Percentiles rank a stretch among this genome's conserved stretches.
Evolutionary conservation across 169 alveolate genomes (phyloP).

Genomic region (Plasmodium coatneyi): DNA sequence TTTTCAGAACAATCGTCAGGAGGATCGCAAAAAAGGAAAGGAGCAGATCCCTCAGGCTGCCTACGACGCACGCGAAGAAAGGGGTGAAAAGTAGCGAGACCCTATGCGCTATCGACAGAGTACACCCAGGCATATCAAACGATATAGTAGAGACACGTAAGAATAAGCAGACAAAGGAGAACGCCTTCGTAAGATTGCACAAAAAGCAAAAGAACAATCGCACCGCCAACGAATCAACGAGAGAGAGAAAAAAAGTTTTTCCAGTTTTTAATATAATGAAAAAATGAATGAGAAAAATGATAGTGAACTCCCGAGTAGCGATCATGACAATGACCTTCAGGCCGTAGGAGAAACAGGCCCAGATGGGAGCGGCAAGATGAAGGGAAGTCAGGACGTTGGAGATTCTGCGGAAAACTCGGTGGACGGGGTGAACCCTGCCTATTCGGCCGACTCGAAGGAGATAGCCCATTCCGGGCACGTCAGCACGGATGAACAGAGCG

Average conservation of each 20-base stretch:
- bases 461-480: background rate
- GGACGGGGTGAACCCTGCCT: background rate
- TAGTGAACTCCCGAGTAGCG: slow-evolving; percentile 4
- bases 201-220: background rate
- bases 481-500: background rate
- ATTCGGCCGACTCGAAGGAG: background rate
- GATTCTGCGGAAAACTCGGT: background rate
- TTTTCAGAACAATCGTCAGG: background rate
- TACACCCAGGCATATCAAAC: background rate
- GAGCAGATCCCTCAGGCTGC: background rate
- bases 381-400: background rate
- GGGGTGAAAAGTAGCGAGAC: background rate
- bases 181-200: background rate
- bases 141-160: background rate
- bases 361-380: background rate
- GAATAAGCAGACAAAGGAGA: background rate
- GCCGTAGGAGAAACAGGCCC: background rate
- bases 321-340: background rate
- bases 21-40: background rate
- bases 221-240: background rate
- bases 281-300: slow-evolving; percentile 44
- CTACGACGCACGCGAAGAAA: background rate
- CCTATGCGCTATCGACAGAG: background rate
- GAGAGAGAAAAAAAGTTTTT: background rate
- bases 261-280: slow-evolving; percentile 14